These are phyloP conservation scores for Amauroascus verrucosus DNA, from an alignment of 2,329 filamentous ascomycete genomes.

Conservation along the genomic window DNA sequence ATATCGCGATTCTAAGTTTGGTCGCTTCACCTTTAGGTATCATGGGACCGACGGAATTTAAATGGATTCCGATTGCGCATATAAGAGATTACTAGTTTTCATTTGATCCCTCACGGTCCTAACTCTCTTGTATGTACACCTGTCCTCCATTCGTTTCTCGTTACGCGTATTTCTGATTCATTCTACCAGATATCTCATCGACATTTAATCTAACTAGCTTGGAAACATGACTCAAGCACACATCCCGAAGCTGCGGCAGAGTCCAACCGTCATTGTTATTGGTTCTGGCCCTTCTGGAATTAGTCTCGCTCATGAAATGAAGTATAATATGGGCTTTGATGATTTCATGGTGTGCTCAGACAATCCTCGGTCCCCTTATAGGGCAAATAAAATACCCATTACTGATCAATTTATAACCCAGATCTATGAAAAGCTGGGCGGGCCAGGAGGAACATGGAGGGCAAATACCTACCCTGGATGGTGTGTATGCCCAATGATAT, in stretches of 20 bases:
- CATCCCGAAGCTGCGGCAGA: background rate
- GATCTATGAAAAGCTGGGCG: constrained; percentile 26
- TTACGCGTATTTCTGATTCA: too few relatives aligned
- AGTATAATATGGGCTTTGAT: constrained; percentile 9
- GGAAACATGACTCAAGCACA: background rate
- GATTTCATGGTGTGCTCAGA: constrained; percentile 5
- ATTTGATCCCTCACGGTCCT: too few relatives aligned
- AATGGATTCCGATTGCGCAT: too few relatives aligned
- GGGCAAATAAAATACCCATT: background rate
- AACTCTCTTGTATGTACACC: too few relatives aligned
- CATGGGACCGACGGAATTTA: too few relatives aligned
- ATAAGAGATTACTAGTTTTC: too few relatives aligned
- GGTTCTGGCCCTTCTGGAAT: constrained; percentile 1
- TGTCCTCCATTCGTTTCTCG: too few relatives aligned
- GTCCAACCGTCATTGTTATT: constrained; percentile 1
- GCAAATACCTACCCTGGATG: constrained; percentile 27
- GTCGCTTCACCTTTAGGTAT: too few relatives aligned
- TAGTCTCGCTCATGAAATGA: constrained; percentile 1
- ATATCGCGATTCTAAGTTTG: background rate
- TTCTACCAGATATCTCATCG: too few relatives aligned
- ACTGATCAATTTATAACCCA: too few relatives aligned
- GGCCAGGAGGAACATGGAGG: constrained; percentile 26
- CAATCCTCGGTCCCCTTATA: background rate
- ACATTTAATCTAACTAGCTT: too few relatives aligned
- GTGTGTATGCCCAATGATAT: too few relatives aligned